Base-by-base conservation (phyloP, 139 green algal species). In the Chlamydomonas applanata region DNA sequence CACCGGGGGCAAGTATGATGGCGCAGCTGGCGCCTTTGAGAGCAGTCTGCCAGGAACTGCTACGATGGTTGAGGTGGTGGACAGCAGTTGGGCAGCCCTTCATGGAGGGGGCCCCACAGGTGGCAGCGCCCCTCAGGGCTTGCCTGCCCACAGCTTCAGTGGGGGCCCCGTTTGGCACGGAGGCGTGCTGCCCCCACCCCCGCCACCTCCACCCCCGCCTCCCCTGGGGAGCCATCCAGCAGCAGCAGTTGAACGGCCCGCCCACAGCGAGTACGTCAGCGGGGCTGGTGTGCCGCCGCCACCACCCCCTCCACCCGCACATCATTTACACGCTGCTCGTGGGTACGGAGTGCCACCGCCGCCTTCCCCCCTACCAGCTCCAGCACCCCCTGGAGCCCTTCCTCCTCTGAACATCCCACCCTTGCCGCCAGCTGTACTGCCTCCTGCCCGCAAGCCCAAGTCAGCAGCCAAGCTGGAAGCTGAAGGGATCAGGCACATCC, bases 381-480 rank as follows among this genome's bases (percentile, higher is more conserved):
- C 59, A 17, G 4, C 59, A 35, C 59, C 59, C 16, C 59, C 16
- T 17, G 59, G 27, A 67, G 17, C 29, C 14, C 17, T 67, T 5
- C 59, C 29, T 67, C 29, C 16, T 36, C 20, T 35, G n/a, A 25
- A 19, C 13, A 44, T 67, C 34, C 62, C 30, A 69, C 4, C 17
- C 59, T 32, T 32, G 35, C 62, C 62, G 13, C 62, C 62, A 52
- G 32, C 62, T 67, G 4, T 67, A 25, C 29, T 25, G 5, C 57
- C 57, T 25, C 9, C 11, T 24, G 57, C 19, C 20, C 5, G 11
- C 25, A 40, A 34, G 25, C 73, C 75, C 27, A 71, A 73, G 59
- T 78, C 73, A 5, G 72, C 90, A 14, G 80, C 83, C 13, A 82
- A 89, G 74, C 80, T 94, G 67, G 79, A 91, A 63, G 71, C 65